These are phyloP conservation scores for Neofusicoccum ribis DNA, from an alignment of 2,329 filamentous ascomycete genomes.

Conservation along the genomic window DNA sequence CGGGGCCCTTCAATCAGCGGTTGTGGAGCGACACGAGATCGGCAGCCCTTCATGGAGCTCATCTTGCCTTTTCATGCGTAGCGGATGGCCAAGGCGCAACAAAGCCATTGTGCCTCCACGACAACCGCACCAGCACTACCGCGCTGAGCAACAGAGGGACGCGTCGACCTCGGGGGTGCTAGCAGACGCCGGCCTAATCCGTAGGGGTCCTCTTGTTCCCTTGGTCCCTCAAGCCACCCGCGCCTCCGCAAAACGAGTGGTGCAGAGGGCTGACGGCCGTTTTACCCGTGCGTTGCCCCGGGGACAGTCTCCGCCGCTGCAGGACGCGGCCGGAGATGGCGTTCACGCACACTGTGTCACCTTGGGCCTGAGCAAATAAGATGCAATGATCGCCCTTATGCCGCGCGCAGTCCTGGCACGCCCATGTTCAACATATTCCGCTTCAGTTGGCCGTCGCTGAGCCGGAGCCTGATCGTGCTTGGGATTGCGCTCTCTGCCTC, in stretches of 20 bases:
- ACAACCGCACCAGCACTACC: neutral
- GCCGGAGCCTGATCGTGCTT: neutral
- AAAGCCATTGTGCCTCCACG: neutral
- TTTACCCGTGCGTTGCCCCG: slow-evolving; percentile 11
- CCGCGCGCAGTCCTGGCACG: neutral
- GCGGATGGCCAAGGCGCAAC: slow-evolving; percentile 9
- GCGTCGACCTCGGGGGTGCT: neutral
- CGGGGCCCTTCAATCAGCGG: neutral
- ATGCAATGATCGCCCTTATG: neutral
- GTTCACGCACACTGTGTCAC: neutral
- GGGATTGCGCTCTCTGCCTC: neutral
- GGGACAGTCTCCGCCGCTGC: neutral
- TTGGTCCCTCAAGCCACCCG: neutral
- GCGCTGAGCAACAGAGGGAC: neutral
- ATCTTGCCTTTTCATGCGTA: slow-evolving; percentile 17
- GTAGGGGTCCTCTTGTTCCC: neutral
- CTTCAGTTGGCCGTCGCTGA: slow-evolving; percentile 1
- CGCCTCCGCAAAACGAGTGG: neutral
- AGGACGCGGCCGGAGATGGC: slow-evolving; percentile 1
- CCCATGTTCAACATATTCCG: neutral
- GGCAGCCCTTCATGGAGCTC: slow-evolving; percentile 10
- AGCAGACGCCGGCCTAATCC: neutral
- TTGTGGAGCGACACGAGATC: slow-evolving; percentile 8
- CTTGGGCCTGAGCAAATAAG: slow-evolving; percentile 4
- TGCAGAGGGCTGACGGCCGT: neutral